Evolutionary conservation across 2,329 filamentous ascomycete genomes (phyloP).

Genomic region (Leptographium flavum): DNA sequence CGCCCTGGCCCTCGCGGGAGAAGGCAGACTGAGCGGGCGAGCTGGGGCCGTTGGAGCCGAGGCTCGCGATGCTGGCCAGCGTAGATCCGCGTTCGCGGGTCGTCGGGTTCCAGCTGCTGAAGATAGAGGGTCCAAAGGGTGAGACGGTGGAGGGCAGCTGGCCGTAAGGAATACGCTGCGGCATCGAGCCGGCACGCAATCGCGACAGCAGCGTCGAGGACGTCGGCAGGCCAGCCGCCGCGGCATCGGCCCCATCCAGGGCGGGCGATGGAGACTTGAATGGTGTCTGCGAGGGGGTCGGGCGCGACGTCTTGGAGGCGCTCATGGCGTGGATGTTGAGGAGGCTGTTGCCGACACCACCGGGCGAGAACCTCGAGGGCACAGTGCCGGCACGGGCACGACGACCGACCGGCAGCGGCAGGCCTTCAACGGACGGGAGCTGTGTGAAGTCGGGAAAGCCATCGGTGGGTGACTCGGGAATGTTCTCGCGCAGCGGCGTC

Average conservation of each 20-base stretch:
- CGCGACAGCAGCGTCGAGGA: conserved; percentile 69
- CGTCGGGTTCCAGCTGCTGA: conserved; percentile 68
- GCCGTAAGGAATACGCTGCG: conserved; percentile 60
- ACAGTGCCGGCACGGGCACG: conserved; percentile 86
- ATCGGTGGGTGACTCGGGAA: conserved; percentile 91
- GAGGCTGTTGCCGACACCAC: conserved; percentile 47
- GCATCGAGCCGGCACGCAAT: conserved; percentile 85
- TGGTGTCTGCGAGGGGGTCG: conserved; percentile 75
- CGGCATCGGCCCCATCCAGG: conserved; percentile 27
- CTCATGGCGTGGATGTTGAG: conserved; percentile 37
- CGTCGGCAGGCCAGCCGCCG: conserved; percentile 18
- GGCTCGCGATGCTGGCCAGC: conserved; percentile 66
- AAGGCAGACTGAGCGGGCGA: conserved; percentile 80
- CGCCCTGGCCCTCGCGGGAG: conserved; percentile 69
- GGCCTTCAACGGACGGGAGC: conserved; percentile 49
- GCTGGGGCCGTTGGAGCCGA: conserved; percentile 77
- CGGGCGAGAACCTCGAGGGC: conserved; percentile 83
- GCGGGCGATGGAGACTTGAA: conserved; percentile 57
- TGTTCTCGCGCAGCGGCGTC: conserved; percentile 89
- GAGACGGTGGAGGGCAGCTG: conserved; percentile 37
- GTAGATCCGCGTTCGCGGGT: conserved; percentile 76
- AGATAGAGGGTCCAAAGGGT: conserved; percentile 81
- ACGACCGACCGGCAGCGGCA: conserved; percentile 53
- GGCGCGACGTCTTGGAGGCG: conserved; percentile 61
- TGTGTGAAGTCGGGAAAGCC: conserved; percentile 84